Conservation (phyloP, 768 basidiomycete genomes). For the Boletus reticulatus region DNA sequence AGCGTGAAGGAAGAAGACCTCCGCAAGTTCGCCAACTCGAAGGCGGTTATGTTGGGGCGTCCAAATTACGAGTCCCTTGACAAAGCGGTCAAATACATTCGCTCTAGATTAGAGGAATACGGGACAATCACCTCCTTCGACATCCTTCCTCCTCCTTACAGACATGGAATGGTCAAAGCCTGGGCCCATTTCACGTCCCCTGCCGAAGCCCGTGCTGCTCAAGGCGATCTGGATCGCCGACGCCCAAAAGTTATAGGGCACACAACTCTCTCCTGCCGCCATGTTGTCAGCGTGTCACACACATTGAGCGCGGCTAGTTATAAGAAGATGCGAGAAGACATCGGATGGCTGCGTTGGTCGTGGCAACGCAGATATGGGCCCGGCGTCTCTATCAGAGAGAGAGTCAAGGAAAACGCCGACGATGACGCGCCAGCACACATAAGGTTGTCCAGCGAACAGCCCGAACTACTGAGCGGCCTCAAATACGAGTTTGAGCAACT, state of each 20-base stretch:
- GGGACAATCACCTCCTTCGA: constrained; percentile 45
- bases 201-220: constrained; percentile 50
- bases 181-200: constrained; percentile 57
- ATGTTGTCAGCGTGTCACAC: constrained; percentile 53
- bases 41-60: constrained; percentile 51
- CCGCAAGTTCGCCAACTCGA: constrained; percentile 43
- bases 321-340: constrained; percentile 41
- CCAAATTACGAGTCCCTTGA: constrained; percentile 42
- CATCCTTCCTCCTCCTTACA: constrained; percentile 49
- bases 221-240: constrained; percentile 44
- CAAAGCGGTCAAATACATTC: constrained; percentile 38
- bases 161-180: constrained; percentile 45
- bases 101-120: constrained; percentile 34
- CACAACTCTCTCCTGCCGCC: constrained; percentile 47
- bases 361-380: constrained; percentile 32
- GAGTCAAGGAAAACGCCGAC: constrained; percentile 1
- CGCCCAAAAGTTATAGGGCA: constrained; percentile 45
- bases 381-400: constrained; percentile 31
- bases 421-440: constrained; percentile 33
- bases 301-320: constrained; percentile 39
- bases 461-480: constrained; percentile 49
- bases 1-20: constrained; percentile 41
- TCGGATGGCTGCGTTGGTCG: constrained; percentile 41
- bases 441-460: constrained; percentile 48
- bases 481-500: constrained; percentile 63